A percentile compares a stretch with the other conserved stretches of the same genome.
phyloP scores from a whole-genome alignment of 75 land plant genomes.

The Larix kaempferi region DNA sequence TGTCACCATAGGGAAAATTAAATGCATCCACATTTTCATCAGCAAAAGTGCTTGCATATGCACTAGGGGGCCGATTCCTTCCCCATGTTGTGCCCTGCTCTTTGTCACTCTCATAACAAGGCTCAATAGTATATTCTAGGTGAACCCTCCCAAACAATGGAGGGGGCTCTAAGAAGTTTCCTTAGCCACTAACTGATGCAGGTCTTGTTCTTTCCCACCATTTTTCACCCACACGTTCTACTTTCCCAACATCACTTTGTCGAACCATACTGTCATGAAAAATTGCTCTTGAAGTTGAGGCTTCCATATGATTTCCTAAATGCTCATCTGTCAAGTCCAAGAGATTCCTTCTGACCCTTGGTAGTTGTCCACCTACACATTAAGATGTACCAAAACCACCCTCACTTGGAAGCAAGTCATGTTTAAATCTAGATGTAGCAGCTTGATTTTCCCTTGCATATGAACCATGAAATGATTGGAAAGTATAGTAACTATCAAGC shows the following conservation, averaged over 20 bases:
- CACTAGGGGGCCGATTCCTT: neutral
- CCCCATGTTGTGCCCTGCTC: neutral
- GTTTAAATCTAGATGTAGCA: neutral
- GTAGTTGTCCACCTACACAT: slow-evolving; percentile 20
- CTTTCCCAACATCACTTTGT: slow-evolving; percentile 13
- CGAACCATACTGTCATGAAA: slow-evolving; percentile 23
- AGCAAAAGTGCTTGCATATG: neutral
- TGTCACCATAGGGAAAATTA: neutral
- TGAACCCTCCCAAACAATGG: neutral
- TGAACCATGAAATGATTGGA: slow-evolving; percentile 3
- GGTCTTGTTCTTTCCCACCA: slow-evolving; percentile 67
- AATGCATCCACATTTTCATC: slow-evolving; percentile 3
- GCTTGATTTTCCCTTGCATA: slow-evolving; percentile 7
- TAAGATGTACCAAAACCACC: slow-evolving; percentile 13
- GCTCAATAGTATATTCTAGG: neutral
- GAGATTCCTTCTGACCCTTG: slow-evolving; percentile 11
- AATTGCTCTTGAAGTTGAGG: slow-evolving; percentile 45
- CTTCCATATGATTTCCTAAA: slow-evolving; percentile 34
- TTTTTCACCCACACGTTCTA: slow-evolving; percentile 18
- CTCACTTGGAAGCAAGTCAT: slow-evolving; percentile 10
- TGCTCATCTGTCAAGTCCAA: slow-evolving; percentile 25
- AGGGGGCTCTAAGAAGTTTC: slow-evolving; percentile 92
- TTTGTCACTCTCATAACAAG: slow-evolving; percentile 4
- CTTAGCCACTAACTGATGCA: slow-evolving; percentile 15
- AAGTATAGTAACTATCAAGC: slow-evolving; percentile 66